phyloP scores from a whole-genome alignment of 345 rosid species.

The Citrus cavaleriei region DNA sequence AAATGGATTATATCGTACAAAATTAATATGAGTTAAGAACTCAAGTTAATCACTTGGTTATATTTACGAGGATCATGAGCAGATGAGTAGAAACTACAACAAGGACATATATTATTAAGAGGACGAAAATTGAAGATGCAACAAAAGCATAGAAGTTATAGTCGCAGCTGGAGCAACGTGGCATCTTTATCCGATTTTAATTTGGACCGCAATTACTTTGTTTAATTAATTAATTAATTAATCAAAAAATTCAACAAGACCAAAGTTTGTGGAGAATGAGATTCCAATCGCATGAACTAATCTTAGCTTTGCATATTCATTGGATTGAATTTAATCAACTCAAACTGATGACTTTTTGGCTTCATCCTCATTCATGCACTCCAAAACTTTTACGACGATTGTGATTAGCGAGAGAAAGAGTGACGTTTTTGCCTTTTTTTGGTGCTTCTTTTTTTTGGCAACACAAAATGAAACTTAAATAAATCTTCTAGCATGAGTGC shows the following conservation, averaged over 20 bases:
- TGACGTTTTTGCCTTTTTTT: conserved; percentile 11
- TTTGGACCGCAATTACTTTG: conserved; percentile 2
- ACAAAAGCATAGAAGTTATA: conserved; percentile 15
- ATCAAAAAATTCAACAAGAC: not conserved
- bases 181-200: conserved; percentile 21
- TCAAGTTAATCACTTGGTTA: not conserved
- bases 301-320: not conserved
- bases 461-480: not conserved
- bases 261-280: conserved; percentile 16
- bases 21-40: no score
- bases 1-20: not conserved
- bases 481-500: not conserved
- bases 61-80: not conserved
- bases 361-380: not conserved
- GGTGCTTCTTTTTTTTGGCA: not conserved
- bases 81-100: not conserved
- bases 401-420: not conserved
- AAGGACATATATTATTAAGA: not conserved
- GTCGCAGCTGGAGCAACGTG: conserved; percentile 11
- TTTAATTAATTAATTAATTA: not conserved
- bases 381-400: not conserved
- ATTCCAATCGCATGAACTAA: not conserved
- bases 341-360: not conserved
- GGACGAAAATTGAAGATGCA: not conserved
- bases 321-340: not conserved